Evolutionary conservation across 2,329 filamentous ascomycete genomes (phyloP), one percentile per base, ranked within the genome.

Genomic region (Ophiosphaerella korrae): DNA sequence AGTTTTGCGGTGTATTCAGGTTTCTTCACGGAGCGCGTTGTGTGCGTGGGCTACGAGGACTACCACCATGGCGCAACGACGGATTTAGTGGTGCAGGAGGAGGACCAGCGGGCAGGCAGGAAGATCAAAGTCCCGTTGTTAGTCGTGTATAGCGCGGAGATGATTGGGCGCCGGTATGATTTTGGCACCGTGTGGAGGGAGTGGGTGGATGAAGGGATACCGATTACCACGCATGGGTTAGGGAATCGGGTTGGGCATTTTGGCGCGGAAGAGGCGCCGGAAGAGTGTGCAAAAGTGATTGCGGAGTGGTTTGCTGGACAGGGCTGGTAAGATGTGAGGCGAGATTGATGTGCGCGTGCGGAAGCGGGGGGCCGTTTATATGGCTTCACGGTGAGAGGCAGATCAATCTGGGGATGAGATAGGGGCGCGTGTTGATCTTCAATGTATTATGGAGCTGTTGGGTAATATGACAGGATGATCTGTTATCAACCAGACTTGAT

Each of bases 11-110:
- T 73, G 2, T 84, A 83, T 52, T 71, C 72, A 1, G 65, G 65
- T 1, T 74, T 71, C 23, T 62, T 83, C 21, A 68, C 68, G 5
- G 74, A 67, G 2, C 71, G 66, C 0, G 68, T 74, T 0, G 74
- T 84, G 9, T 75, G 78, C 51, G 76, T 75, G 0, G 81, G 78
- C 71, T 84, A 81, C 52, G 76, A 84, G 54, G 83, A 85, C 57
- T 86, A 85, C 52, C 71, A 80, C 9, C 82, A 82, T 0, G 75
- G 75, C 5, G 80, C 79, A 12, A 79, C 75, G 0, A 58, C 82
- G 21, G 83, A 85, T 64, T 60, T 84, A 5, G 78, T 82, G 2
- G 77, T 80, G 60, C 75, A 81, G 35, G 74, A 75, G 49, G 65
- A 70, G 16, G 81, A 84, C 62, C 50, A 78, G 42, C 60, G 70